Evolutionary conservation across 306 rosid genomes (phyloP).

Genomic region (Casuarina equisetifolia): DNA sequence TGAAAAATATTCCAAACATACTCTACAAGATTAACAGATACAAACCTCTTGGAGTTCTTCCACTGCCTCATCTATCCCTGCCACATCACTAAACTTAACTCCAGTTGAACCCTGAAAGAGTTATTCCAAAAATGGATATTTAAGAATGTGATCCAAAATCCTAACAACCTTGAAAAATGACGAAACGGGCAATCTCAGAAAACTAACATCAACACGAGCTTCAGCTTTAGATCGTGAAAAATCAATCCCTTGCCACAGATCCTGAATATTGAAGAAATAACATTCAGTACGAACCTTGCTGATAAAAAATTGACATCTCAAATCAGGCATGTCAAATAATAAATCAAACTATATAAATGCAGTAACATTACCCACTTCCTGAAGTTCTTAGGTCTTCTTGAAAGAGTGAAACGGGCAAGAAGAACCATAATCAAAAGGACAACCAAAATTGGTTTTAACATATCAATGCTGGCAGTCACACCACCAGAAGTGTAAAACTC

Average conservation of each 20-base stretch:
- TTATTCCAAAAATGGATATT: slow-evolving; percentile 32
- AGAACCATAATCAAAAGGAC: slow-evolving; percentile 87
- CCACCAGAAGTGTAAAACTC: slow-evolving; percentile 76
- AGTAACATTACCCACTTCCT: slow-evolving; percentile 83
- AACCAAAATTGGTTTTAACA: slow-evolving; percentile 55
- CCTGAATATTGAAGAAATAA: slow-evolving; percentile 53
- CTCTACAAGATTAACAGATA: not conserved
- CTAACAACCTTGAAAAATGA: slow-evolving; percentile 20
- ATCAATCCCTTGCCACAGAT: slow-evolving; percentile 99
- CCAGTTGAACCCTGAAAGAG: slow-evolving; percentile 91
- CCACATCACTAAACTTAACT: slow-evolving; percentile 83
- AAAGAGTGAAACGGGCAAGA: slow-evolving; percentile 94
- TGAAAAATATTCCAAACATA: not conserved
- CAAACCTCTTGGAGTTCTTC: slow-evolving; percentile 96
- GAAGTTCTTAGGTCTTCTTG: slow-evolving; percentile 97
- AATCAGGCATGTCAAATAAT: slow-evolving; percentile 14
- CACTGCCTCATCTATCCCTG: slow-evolving; percentile 98
- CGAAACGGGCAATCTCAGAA: slow-evolving; percentile 25
- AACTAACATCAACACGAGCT: slow-evolving; percentile 97
- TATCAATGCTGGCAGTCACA: slow-evolving; percentile 61
- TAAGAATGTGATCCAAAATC: slow-evolving; percentile 21
- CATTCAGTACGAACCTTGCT: slow-evolving; percentile 27
- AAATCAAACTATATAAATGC: slow-evolving; percentile 20
- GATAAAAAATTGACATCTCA: slow-evolving; percentile 32
- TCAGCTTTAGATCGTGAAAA: slow-evolving; percentile 97